phyloP scores from a whole-genome alignment of 805 yeast species.

The Danielozyma ontarioensis region DNA sequence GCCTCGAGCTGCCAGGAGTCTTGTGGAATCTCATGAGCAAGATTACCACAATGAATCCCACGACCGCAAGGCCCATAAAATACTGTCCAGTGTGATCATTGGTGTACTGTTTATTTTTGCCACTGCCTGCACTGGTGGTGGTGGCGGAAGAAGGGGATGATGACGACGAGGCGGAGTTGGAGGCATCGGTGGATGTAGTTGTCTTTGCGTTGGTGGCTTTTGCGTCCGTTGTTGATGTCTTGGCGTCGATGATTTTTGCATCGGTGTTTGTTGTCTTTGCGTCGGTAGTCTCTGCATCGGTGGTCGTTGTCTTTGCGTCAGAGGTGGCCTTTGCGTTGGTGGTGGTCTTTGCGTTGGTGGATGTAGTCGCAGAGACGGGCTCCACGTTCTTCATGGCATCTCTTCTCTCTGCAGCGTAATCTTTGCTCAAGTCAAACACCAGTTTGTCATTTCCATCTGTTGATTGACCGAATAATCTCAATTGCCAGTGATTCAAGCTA shows the following conservation, averaged over 20 bases:
- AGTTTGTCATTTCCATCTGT: constrained; percentile 59
- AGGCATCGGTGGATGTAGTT: constrained; percentile 1
- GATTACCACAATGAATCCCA: constrained; percentile 52
- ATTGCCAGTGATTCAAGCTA: constrained; percentile 61
- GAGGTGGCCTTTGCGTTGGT: constrained; percentile 6
- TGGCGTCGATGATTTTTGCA: constrained; percentile 1
- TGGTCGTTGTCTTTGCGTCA: constrained; percentile 2
- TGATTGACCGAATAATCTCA: constrained; percentile 78
- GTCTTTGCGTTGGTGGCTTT: constrained; percentile 1
- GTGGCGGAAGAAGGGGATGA: constrained; percentile 2
- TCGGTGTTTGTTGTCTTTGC: constrained; percentile 1
- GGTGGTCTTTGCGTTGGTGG: constrained; percentile 8
- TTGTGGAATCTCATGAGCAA: constrained; percentile 41
- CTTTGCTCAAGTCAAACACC: constrained; percentile 46
- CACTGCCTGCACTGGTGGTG: constrained; percentile 27
- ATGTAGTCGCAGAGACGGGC: constrained; percentile 6
- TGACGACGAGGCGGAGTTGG: background rate
- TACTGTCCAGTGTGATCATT: constrained; percentile 53
- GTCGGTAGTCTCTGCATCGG: background rate
- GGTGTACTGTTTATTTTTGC: constrained; percentile 29
- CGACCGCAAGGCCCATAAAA: constrained; percentile 51
- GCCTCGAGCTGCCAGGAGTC: constrained; percentile 36
- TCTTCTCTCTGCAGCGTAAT: constrained; percentile 37
- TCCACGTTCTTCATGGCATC: constrained; percentile 2
- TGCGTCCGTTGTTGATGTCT: background rate